Base-by-base conservation (phyloP, 805 yeast genomes). In the Candida parachauliodes region DNA sequence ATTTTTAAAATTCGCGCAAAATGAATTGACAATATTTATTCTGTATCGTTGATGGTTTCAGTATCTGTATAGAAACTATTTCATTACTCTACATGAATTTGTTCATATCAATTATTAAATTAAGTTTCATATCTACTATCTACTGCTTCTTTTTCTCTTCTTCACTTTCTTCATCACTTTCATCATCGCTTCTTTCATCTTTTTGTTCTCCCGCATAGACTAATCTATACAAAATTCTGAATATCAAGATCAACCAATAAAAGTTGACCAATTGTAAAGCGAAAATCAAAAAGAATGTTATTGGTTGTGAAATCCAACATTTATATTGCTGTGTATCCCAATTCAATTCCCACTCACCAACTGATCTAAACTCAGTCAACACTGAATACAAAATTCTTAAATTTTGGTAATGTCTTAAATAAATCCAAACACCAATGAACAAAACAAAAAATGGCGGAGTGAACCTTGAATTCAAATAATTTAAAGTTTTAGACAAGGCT, bases 261-360 rank as follows among this genome's bases (percentile, higher is more conserved):
- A 77, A 50, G 55, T 93, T 93, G 40, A 93, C 88, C 39, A 87
- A 51, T 60, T 93, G 98, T 46, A 93, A 72, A 1, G 93, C 89
- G 37, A 74, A 68, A 43, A 93, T 74, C 53, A 93, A 74, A 16
- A 64, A 60, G 53, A 93, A 89, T 3, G 91, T 89, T 57, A 93
- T 88, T 38, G 87, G 85, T 65, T 87, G 95, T 17, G 98, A 83
- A 48, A 93, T 86, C 83, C 88, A 88, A 65, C 98, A 93, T 64
- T 93, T 93, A 69, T 91, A 93, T 60, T 93, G 96, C 60, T 89
- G 91, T 21, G 93, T 81, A 9, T 75, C 85, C 79, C 87, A 93
- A 68, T 88, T 79, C 49, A 93, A 70, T 40, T 73, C 74, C 62
- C 72, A 88, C 39, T 81, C 81, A 27, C 98, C 98, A 17, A 86